Conservation (phyloP, 2,329 filamentous ascomycete species). For the Fusarium ambrosium region DNA sequence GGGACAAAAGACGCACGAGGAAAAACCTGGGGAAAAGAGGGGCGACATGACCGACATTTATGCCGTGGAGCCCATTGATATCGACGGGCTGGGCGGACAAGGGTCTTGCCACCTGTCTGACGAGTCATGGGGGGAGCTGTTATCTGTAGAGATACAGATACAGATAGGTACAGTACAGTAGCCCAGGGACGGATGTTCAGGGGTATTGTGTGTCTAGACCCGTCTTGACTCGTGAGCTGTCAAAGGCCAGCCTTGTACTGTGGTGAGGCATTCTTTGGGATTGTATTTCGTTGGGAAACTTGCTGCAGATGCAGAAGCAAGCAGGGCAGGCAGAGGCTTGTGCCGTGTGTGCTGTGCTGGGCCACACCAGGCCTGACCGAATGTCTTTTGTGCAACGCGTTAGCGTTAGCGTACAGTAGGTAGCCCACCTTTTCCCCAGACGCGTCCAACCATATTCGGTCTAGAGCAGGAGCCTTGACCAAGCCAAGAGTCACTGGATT, state of each 20-base stretch:
- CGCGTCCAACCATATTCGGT: background rate
- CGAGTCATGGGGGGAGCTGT: background rate
- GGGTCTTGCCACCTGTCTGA: constrained; percentile 7
- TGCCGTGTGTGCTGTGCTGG: background rate
- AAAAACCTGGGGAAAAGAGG: constrained; percentile 25
- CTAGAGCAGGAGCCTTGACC: background rate
- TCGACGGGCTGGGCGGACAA: background rate
- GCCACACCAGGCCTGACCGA: background rate
- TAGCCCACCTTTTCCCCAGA: background rate
- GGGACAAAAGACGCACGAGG: background rate
- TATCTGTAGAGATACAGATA: background rate
- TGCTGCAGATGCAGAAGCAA: background rate
- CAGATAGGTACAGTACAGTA: background rate
- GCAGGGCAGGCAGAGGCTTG: background rate
- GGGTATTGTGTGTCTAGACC: background rate
- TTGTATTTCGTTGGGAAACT: background rate
- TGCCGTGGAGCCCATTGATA: background rate
- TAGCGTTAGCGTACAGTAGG: background rate
- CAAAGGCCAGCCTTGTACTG: background rate
- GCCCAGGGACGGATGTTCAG: background rate
- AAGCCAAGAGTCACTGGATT: background rate
- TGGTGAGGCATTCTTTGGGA: background rate
- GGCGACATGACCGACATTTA: constrained; percentile 10
- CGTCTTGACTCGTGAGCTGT: background rate
- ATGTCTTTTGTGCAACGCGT: background rate